Percentiles rank a stretch among this genome's conserved stretches.
phyloP scores from a whole-genome alignment of 2,329 filamentous ascomycete species.

The Fusarium nisikadoi region DNA sequence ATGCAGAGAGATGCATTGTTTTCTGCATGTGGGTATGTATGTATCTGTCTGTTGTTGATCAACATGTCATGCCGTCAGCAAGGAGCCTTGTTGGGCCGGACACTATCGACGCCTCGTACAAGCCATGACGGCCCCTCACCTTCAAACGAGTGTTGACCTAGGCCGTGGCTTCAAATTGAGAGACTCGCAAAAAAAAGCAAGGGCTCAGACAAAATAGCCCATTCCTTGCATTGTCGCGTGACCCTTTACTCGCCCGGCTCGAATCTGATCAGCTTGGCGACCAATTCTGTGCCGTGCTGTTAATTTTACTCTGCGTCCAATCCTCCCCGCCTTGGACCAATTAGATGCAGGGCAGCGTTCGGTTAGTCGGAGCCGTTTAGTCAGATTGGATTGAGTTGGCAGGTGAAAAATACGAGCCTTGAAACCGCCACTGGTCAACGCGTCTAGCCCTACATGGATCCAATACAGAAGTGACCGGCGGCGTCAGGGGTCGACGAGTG shows the following conservation, averaged over 20 bases:
- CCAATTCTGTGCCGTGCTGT: background rate
- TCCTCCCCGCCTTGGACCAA: background rate
- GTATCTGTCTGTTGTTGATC: background rate
- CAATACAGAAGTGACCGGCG: conserved; percentile 13
- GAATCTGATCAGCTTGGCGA: background rate
- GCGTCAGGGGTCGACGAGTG: background rate
- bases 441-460: conserved; percentile 11
- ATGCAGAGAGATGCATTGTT: background rate
- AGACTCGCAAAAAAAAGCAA: background rate
- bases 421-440: conserved; percentile 21
- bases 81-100: background rate
- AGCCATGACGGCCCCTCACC: background rate
- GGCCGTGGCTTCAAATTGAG: background rate
- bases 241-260: background rate
- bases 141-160: background rate
- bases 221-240: background rate
- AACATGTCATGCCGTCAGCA: background rate
- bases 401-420: conserved; percentile 21
- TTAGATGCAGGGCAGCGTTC: background rate
- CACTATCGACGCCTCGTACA: background rate
- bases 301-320: background rate
- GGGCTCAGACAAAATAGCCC: background rate
- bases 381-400: background rate
- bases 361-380: conserved; percentile 21
- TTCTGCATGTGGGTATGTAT: background rate